Percentiles rank a stretch among this genome's conserved stretches.
Evolutionary conservation across 805 yeast genomes (phyloP).

Genomic region (Metschnikowia colocasiae): DNA sequence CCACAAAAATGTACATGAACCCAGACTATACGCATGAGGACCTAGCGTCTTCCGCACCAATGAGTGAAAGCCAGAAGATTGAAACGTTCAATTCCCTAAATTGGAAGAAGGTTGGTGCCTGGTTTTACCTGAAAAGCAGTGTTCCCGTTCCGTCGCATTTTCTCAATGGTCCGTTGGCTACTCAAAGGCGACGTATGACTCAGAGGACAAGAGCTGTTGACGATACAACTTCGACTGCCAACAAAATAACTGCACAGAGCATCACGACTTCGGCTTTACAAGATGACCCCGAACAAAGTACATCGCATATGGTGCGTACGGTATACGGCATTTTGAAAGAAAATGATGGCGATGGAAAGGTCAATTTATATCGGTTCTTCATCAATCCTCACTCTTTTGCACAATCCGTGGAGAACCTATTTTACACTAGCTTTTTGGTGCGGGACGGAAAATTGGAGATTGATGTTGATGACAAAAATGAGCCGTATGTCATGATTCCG

Average conservation of each 20-base stretch:
- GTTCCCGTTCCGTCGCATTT: constrained; percentile 55
- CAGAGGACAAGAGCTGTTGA: constrained; percentile 32
- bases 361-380: constrained; percentile 62
- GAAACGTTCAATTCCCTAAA: constrained; percentile 44
- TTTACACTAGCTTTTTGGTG: constrained; percentile 75
- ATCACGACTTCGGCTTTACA: constrained; percentile 51
- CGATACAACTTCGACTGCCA: constrained; percentile 38
- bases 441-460: constrained; percentile 64
- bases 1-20: constrained; percentile 32
- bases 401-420: constrained; percentile 79
- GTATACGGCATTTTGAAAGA: constrained; percentile 42
- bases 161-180: constrained; percentile 65
- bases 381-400: constrained; percentile 74
- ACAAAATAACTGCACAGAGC: constrained; percentile 43
- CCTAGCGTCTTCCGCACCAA: background rate
- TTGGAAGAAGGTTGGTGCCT: constrained; percentile 58
- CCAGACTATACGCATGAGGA: constrained; percentile 12
- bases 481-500: constrained; percentile 37
- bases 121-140: constrained; percentile 44
- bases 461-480: constrained; percentile 45
- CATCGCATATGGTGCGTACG: constrained; percentile 59
- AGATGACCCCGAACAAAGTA: constrained; percentile 51
- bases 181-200: constrained; percentile 49
- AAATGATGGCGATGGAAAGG: constrained; percentile 28
- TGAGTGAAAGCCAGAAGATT: constrained; percentile 4